Conservation (phyloP, 176 grass and related monocot genomes). For the Alopecurus myosuroides region DNA sequence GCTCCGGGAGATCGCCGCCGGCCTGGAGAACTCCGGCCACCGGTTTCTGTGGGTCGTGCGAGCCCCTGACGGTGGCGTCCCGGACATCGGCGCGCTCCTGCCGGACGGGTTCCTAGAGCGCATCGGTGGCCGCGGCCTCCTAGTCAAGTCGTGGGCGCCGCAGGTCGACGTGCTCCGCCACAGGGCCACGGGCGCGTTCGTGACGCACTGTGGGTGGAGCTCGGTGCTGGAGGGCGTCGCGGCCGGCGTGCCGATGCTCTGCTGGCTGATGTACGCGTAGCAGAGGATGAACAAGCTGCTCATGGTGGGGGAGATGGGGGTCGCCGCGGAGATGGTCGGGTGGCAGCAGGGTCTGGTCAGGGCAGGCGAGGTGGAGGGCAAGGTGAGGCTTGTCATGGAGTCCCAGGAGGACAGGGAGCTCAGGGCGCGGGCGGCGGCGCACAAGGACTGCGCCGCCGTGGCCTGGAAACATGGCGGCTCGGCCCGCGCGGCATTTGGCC, state of each 20-base stretch:
- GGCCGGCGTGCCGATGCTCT: slow-evolving; percentile 29
- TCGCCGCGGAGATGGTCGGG: slow-evolving; percentile 3
- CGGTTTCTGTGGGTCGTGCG: no score
- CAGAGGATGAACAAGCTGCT: slow-evolving; percentile 41
- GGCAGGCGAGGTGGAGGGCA: slow-evolving; percentile 13
- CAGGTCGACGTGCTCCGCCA: slow-evolving; percentile 35
- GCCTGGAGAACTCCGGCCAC: not conserved
- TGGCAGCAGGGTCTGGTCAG: not conserved
- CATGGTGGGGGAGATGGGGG: slow-evolving; percentile 14
- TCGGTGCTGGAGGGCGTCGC: slow-evolving; percentile 28
- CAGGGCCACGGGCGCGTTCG: slow-evolving; percentile 24
- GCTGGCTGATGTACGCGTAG: slow-evolving; percentile 32
- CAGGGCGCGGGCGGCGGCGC: not conserved
- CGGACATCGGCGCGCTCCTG: not conserved
- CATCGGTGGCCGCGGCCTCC: no score
- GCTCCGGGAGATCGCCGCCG: not conserved
- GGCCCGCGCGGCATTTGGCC: not conserved
- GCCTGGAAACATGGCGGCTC: not conserved
- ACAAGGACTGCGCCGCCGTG: not conserved
- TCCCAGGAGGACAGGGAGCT: not conserved
- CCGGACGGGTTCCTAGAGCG: not conserved
- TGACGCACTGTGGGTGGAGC: slow-evolving; percentile 48
- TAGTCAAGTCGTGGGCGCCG: slow-evolving; percentile 31
- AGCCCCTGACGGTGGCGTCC: not conserved
- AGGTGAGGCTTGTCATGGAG: slow-evolving; percentile 10